phyloP scores from a whole-genome alignment of 345 rosid genomes.

The Nephelium lappaceum region DNA sequence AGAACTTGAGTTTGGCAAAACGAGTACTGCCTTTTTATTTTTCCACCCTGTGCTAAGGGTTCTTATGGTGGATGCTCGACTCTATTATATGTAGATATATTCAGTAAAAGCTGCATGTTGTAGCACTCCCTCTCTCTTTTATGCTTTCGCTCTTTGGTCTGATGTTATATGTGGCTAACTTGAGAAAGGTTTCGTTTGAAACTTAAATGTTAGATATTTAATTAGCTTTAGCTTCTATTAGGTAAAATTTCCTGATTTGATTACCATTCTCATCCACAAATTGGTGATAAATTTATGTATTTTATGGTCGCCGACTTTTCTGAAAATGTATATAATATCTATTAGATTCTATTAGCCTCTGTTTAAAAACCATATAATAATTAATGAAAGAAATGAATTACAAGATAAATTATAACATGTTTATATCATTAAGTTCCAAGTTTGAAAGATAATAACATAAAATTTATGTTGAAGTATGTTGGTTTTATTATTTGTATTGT shows the following conservation, averaged over 20 bases:
- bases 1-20: background rate
- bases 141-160: background rate
- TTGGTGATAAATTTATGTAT: conserved; percentile 38
- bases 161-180: too few species aligned
- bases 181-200: too few species aligned
- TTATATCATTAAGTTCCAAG: too few species aligned
- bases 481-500: too few species aligned
- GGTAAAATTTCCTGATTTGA: too few species aligned
- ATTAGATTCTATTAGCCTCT: background rate
- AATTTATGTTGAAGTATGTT: too few species aligned
- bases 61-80: background rate
- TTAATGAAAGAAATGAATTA: background rate
- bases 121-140: background rate
- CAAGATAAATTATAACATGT: too few species aligned
- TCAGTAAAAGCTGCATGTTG: background rate
- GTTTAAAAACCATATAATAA: background rate
- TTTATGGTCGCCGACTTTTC: conserved; percentile 7
- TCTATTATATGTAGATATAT: too few species aligned
- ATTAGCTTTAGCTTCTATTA: too few species aligned
- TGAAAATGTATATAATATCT: background rate
- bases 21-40: background rate
- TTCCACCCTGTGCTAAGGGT: too few species aligned
- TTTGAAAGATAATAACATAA: too few species aligned
- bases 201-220: too few species aligned
- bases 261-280: conserved; percentile 37